Percentiles rank a stretch among this genome's conserved stretches.
Conservation (phyloP, 2,329 filamentous ascomycete species). For the Trematosphaeria pertusa region DNA sequence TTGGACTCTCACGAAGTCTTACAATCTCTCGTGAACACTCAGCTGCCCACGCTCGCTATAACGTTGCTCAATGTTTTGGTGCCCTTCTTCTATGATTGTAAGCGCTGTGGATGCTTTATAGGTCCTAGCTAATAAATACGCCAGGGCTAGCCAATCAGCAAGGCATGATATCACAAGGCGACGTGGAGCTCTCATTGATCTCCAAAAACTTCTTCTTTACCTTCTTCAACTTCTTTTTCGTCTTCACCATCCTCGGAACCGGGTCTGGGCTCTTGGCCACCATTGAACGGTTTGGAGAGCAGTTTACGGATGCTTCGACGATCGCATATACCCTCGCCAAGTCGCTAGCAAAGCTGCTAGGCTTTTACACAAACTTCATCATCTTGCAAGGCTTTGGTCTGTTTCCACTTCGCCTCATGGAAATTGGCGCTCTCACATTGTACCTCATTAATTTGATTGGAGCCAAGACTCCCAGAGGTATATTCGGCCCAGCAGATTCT, state of each 20-base stretch:
- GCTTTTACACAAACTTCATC: conserved; percentile 94
- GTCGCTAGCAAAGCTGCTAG: conserved; percentile 75
- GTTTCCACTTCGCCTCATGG: conserved; percentile 88
- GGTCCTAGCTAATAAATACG: too few species aligned
- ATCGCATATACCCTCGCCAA: conserved; percentile 78
- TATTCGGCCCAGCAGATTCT: conserved; percentile 4
- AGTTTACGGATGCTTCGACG: conserved; percentile 78
- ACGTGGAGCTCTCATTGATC: conserved; percentile 92
- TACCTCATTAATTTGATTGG: conserved; percentile 81
- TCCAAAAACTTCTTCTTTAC: conserved; percentile 99
- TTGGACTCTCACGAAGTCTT: conserved; percentile 73
- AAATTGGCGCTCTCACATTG: conserved; percentile 83
- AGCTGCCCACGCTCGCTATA: conserved; percentile 82
- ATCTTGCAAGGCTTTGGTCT: conserved; percentile 92
- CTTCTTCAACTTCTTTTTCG: conserved; percentile 98
- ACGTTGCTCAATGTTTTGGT: conserved; percentile 89
- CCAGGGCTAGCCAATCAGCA: conserved; percentile 82
- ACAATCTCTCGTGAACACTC: conserved; percentile 81
- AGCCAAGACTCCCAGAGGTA: conserved; percentile 80
- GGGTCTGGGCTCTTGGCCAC: conserved; percentile 75
- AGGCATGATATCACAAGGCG: conserved; percentile 93
- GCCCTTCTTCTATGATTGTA: conserved; percentile 92
- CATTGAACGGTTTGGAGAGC: conserved; percentile 69
- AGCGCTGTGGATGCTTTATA: too few species aligned
- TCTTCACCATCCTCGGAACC: conserved; percentile 88